Evolutionary conservation across 345 rosid species (phyloP), one percentile per base, ranked within the genome.

Genomic region (Salix dunnii): DNA sequence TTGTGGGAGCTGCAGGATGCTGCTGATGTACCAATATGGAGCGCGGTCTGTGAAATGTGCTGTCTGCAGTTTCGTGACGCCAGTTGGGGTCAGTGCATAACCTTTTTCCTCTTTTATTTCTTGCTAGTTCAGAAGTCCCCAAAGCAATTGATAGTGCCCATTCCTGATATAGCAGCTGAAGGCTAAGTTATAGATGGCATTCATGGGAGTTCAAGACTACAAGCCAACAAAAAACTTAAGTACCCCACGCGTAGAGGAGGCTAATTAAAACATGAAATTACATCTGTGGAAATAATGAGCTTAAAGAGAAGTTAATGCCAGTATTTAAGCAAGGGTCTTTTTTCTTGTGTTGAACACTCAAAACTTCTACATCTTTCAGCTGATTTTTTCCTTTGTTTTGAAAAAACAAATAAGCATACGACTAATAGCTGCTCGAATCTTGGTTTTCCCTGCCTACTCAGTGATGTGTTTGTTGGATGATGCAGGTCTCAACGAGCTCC

Each of bases 21-120:
- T 96, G 68, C 71, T 96, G 73, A 93, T 96, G 99, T 96, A 96
- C 82, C 98, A 90, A 68, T 96, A 93, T 14, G 99, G 98, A 82
- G 99, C 97, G 33, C 82, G 90, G 71, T 91, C 95, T 2, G 99
- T 96, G 25, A 96, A 96, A 88, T 96, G 99, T 77, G 91, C 99
- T 3, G 92, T 96, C 49, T 96, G 99, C 91, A 93, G 77, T 87
- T 93, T 90, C 71, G 92, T 92, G 69, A 92, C 99, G 27, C 77
- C 96, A 18, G 87, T 92, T 82, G 96, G 92, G 92, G 99, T 93
- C 38, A 84, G 90, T 86, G 4, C n/a, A 18, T 16, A 35, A 17
- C 43, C 35, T 20, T 27, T 18, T 7, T 66, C 11, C 21, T 36
- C 46, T 65, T 65, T 7, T n/a, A n/a, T 38, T 8, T 40, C 14